Base-by-base conservation (phyloP, 2,329 filamentous ascomycete species). In the Pseudogymnoascus sp. region DNA sequence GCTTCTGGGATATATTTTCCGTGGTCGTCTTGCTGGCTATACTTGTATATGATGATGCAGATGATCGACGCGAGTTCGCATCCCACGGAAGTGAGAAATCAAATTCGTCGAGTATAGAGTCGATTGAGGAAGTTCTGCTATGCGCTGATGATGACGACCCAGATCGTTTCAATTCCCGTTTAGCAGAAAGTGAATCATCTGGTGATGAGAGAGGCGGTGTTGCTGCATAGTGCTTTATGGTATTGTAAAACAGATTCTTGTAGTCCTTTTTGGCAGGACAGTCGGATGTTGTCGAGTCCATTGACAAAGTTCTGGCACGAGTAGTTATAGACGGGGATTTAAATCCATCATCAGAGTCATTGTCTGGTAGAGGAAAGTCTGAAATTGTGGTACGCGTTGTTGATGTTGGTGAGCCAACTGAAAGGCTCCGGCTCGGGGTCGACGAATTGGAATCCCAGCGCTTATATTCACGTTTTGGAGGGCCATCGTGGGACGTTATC, bases 11-110 rank as follows among this genome's bases (percentile, higher is more conserved):
- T 35, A 21, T 56, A 56, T 56, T 21, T 21, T 56, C 50, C 16
- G 50, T 56, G 3, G 50, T 56, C 28, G 28, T 8, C 50, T 21
- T 56, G 28, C 50, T 56, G 50, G 50, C 50, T 56, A 56, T 56
- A 35, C 50, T 56, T 28, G 50, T 56, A 11, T 14, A 56, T 21
- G 50, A 56, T 8, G 50, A 56, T 56, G 28, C 50, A 33, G 50
- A 56, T 14, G 50, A 56, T n/a, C 50, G 50, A 18, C 50, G 50
- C 8, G 50, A 56, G 28, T 56, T 56, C 18, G 50, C 50, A 56
- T 56, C 50, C 50, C 50, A 56, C 3, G 50, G 11, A 56, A 56
- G 50, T 21, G 50, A 56, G 28, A 56, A 56, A 31, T 56, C 50
- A 11, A 56, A 56, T 21, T 56, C 50, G 28, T 56, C 50, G 28